A percentile compares a stretch with the other conserved stretches of the same genome.
phyloP scores from a whole-genome alignment of 805 yeast species.

The Lachancea dasiensis region DNA sequence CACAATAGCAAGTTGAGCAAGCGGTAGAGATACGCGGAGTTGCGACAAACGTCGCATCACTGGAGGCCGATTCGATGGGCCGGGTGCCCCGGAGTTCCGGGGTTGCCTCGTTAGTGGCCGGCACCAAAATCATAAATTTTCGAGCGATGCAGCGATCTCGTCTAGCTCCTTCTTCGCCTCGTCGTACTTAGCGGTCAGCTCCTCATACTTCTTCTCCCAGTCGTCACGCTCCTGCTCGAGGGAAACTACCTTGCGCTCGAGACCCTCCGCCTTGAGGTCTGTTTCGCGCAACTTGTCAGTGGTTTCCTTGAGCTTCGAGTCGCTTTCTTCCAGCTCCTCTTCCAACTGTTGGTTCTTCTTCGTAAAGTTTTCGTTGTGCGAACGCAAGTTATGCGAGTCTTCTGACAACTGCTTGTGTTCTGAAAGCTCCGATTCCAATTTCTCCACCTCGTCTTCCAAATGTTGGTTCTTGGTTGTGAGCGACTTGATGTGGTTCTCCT shows the following conservation, averaged over 20 bases:
- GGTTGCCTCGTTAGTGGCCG: slow-evolving; percentile 2
- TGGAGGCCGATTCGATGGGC: slow-evolving; percentile 7
- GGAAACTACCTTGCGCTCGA: slow-evolving; percentile 88
- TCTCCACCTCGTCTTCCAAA: slow-evolving; percentile 66
- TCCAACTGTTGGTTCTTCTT: slow-evolving; percentile 86
- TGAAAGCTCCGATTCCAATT: slow-evolving; percentile 63
- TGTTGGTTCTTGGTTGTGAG: slow-evolving; percentile 87
- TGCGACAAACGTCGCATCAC: slow-evolving; percentile 5
- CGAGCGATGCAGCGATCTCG: slow-evolving; percentile 94
- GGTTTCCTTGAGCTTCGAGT: slow-evolving; percentile 84
- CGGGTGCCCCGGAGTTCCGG: slow-evolving; percentile 1
- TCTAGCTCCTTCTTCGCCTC: slow-evolving; percentile 90
- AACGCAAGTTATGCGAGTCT: slow-evolving; percentile 80
- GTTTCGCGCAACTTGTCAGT: slow-evolving; percentile 91
- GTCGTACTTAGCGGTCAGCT: slow-evolving; percentile 71
- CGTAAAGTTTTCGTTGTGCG: slow-evolving; percentile 84
- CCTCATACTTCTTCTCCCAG: slow-evolving; percentile 87
- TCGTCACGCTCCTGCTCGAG: slow-evolving; percentile 89
- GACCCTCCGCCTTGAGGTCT: slow-evolving; percentile 92
- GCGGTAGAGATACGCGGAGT: slow-evolving; percentile 1
- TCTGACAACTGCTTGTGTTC: slow-evolving; percentile 84
- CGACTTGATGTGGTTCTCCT: slow-evolving; percentile 92
- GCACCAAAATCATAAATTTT: slow-evolving; percentile 36
- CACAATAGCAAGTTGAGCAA: neutral
- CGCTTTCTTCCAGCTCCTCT: slow-evolving; percentile 86